Conservation (phyloP, 2,329 filamentous ascomycete genomes). For the Zymoseptoria brevis region DNA sequence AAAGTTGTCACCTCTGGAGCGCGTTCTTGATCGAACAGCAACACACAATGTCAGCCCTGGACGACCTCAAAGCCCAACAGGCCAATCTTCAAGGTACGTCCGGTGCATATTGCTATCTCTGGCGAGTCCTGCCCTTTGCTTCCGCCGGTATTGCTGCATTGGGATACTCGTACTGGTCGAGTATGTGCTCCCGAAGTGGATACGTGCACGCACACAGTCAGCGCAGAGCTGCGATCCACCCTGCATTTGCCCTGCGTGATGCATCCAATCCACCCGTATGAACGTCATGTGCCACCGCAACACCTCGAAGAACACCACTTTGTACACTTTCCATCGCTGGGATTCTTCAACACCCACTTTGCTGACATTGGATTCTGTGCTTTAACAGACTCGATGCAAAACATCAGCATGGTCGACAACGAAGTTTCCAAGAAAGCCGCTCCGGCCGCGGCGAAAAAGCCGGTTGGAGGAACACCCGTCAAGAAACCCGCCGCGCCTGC, state of each 20-base stretch:
- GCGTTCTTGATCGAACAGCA: neutral
- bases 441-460: conserved; percentile 14
- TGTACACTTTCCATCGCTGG: neutral
- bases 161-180: conserved; percentile 8
- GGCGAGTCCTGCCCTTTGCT: conserved; percentile 2
- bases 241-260: neutral
- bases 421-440: conserved; percentile 17
- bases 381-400: conserved; percentile 20
- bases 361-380: neutral
- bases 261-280: neutral
- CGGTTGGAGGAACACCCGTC: neutral
- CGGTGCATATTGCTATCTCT: conserved; percentile 2
- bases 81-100: conserved; percentile 34
- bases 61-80: conserved; percentile 37
- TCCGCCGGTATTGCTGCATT: conserved; percentile 3
- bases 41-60: conserved; percentile 18
- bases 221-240: neutral
- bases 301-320: neutral
- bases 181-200: conserved; percentile 1
- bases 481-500: conserved; percentile 1
- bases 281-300: neutral
- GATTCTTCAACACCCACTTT: neutral
- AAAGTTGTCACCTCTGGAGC: neutral
- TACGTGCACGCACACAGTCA: neutral
- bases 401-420: conserved; percentile 30